A percentile compares a stretch with the other conserved stretches of the same genome.
Conservation (phyloP, 257 asterid species). For the Capsicum chinense region DNA sequence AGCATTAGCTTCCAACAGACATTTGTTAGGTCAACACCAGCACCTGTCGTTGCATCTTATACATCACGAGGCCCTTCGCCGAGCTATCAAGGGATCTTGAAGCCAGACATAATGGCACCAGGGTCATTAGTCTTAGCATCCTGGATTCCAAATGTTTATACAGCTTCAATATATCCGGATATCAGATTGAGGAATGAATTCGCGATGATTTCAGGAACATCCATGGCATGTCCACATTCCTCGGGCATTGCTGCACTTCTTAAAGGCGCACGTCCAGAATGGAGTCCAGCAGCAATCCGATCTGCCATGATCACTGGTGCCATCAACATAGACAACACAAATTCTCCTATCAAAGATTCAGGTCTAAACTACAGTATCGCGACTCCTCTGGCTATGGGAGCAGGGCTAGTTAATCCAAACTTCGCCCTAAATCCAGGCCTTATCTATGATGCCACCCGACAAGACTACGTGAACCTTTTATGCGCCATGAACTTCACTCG, state of each 20-base stretch:
- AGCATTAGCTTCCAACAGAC: conserved; percentile 59
- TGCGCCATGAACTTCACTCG: neutral
- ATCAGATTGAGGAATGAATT: conserved; percentile 38
- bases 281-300: conserved; percentile 27
- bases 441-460: conserved; percentile 15
- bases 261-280: neutral
- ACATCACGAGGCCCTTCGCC: conserved; percentile 58
- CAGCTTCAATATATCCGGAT: conserved; percentile 34
- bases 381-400: conserved; percentile 29
- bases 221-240: conserved; percentile 25
- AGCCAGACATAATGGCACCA: conserved; percentile 69
- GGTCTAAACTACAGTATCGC: neutral
- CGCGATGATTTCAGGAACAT: conserved; percentile 52
- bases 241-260: conserved; percentile 9
- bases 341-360: neutral
- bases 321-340: conserved; percentile 11
- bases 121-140: conserved; percentile 53
- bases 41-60: conserved; percentile 55
- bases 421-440: conserved; percentile 4
- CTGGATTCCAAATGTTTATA: conserved; percentile 32
- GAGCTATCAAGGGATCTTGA: conserved; percentile 53
- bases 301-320: conserved; percentile 24
- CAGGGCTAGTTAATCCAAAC: conserved; percentile 1
- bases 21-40: conserved; percentile 48
- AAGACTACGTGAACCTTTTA: conserved; percentile 24